Percentiles rank a stretch among this genome's conserved stretches.
Evolutionary conservation across 768 basidiomycete species (phyloP).

Genomic region (Kwoniella dendrophila): DNA sequence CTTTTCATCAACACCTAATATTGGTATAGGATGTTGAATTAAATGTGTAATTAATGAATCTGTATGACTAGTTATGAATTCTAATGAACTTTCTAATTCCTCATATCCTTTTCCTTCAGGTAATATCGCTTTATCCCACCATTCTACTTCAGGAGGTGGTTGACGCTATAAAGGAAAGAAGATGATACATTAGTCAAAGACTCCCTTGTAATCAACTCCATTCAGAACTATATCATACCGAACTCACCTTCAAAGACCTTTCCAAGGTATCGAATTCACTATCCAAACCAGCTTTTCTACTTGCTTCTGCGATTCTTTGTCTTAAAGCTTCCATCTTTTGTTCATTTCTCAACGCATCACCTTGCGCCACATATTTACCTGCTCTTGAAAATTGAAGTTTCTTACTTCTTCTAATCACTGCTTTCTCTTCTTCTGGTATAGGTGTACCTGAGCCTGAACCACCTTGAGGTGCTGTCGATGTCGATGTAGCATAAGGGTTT

Average conservation of each 20-base stretch:
- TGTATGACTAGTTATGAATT: constrained; percentile 62
- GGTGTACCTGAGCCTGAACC: constrained; percentile 32
- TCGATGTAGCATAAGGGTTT: constrained; percentile 91
- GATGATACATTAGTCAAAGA: no score
- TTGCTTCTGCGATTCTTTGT: constrained; percentile 87
- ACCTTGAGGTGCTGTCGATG: constrained; percentile 54
- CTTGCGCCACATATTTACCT: constrained; percentile 70
- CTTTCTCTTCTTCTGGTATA: constrained; percentile 21
- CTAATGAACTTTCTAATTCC: constrained; percentile 65
- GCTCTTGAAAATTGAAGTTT: constrained; percentile 83
- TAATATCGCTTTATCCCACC: constrained; percentile 93
- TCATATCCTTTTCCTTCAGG: constrained; percentile 73
- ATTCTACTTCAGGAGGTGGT: constrained; percentile 86
- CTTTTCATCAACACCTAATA: constrained; percentile 83
- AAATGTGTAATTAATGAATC: constrained; percentile 83
- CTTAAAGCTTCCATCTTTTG: constrained; percentile 85
- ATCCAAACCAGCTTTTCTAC: constrained; percentile 90
- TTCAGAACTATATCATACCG: background rate
- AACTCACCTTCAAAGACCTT: constrained; percentile 77
- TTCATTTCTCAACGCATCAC: constrained; percentile 61
- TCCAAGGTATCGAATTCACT: constrained; percentile 89
- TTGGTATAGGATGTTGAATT: constrained; percentile 95
- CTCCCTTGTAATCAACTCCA: background rate
- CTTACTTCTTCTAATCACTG: constrained; percentile 46
- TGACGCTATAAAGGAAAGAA: constrained; percentile 62